A percentile compares a stretch with the other conserved stretches of the same genome.
These are phyloP conservation scores for Acrasis kona DNA, from an alignment of 78 protist genomes.

Conservation along the genomic window DNA sequence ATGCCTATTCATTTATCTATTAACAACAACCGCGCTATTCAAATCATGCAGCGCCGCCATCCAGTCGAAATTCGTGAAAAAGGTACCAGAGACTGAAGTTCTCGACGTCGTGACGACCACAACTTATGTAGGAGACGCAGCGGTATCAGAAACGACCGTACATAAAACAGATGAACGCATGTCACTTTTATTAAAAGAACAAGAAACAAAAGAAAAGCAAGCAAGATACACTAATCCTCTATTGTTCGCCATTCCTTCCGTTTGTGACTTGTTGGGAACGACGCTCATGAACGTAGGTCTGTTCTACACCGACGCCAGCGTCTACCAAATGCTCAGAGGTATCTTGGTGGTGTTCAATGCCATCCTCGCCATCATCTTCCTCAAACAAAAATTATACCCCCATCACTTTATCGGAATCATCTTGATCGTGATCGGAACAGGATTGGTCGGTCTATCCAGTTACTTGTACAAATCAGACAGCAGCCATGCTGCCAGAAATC, in stretches of 20 bases:
- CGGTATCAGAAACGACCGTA: no score
- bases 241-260: background rate
- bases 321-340: conserved; percentile 50
- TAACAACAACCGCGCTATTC: no score
- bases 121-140: no score
- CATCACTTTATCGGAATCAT: conserved; percentile 21
- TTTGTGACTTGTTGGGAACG: conserved; percentile 33
- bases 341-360: conserved; percentile 52
- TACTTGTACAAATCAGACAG: background rate
- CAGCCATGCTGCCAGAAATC: background rate
- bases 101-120: no score
- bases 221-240: no score
- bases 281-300: conserved; percentile 30
- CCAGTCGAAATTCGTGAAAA: no score
- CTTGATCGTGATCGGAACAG: conserved; percentile 14
- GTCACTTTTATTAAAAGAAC: no score
- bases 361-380: conserved; percentile 20
- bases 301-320: conserved; percentile 12
- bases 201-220: no score
- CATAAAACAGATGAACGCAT: no score
- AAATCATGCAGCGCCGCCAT: no score
- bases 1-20: no score
- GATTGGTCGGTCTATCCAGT: conserved; percentile 23
- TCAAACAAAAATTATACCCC: background rate
- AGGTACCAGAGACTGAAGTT: no score